Percentiles rank a stretch among this genome's conserved stretches.
Evolutionary conservation across 1,139 yeast species (phyloP).

Genomic region (Candida sanyaensis): DNA sequence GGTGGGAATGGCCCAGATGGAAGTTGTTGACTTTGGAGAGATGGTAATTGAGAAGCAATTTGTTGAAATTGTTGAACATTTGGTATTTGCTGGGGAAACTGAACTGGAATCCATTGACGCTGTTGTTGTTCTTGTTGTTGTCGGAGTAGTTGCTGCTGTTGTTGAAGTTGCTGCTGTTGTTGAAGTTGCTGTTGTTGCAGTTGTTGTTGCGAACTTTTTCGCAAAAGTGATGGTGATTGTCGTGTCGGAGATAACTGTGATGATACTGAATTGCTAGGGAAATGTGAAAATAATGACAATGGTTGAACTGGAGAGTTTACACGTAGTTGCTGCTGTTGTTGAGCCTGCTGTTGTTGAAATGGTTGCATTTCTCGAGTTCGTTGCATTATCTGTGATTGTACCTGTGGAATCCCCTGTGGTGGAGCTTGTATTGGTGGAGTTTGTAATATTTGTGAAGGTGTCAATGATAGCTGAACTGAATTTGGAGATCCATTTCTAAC

Average conservation of each 20-base stretch:
- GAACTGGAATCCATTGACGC: not conserved
- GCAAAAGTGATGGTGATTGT: not conserved
- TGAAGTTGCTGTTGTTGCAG: not conserved
- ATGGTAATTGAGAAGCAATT: not conserved
- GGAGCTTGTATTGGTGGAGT: not conserved
- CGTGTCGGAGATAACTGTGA: not conserved
- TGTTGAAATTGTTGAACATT: not conserved
- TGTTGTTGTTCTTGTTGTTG: not conserved
- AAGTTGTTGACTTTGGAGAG: not conserved
- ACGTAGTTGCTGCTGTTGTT: conserved; percentile 9
- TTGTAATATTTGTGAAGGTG: not conserved
- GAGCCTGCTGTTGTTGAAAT: not conserved
- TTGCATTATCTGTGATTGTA: not conserved
- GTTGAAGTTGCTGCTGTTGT: not conserved
- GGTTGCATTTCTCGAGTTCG: too few species aligned
- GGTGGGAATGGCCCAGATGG: not conserved
- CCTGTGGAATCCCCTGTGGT: not conserved
- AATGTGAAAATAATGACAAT: not conserved
- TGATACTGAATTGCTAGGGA: not conserved
- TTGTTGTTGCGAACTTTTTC: not conserved
- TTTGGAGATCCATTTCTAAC: not conserved
- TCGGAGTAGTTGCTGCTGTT: not conserved
- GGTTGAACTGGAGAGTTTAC: not conserved
- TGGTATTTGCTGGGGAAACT: not conserved
- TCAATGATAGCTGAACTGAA: not conserved